Percentiles rank a stretch among this genome's conserved stretches.
phyloP scores from a whole-genome alignment of 1,284 basidiomycete genomes.

The Leccinum griseonigrum region DNA sequence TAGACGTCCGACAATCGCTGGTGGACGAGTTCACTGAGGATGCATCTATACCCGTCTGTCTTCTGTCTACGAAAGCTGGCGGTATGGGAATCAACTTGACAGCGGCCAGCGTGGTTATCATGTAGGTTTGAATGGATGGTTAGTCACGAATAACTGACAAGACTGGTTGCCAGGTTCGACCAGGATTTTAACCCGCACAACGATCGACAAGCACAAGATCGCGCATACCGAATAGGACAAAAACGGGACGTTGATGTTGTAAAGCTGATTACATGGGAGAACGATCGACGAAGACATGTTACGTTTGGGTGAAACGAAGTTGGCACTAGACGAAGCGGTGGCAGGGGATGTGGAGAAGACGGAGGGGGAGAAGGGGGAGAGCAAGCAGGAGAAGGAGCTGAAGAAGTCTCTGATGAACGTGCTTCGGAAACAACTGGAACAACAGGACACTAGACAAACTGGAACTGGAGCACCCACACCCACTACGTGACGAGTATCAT shows the following conservation, averaged over 20 bases:
- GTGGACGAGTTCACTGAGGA: slow-evolving; percentile 99
- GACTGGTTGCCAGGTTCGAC: slow-evolving; percentile 67
- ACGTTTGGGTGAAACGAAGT: slow-evolving; percentile 85
- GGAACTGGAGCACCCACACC: not conserved
- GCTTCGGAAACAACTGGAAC: slow-evolving; percentile 65
- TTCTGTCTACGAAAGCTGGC: slow-evolving; percentile 95
- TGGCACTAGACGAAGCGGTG: slow-evolving; percentile 90
- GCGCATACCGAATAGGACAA: slow-evolving; percentile 98
- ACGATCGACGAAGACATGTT: slow-evolving; percentile 98
- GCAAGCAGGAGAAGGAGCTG: slow-evolving; percentile 73
- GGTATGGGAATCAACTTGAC: slow-evolving; percentile 92
- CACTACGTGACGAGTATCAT: slow-evolving; percentile 11
- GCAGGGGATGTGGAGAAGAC: slow-evolving; percentile 66
- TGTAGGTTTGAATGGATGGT: slow-evolving; percentile 44
- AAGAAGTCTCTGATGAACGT: slow-evolving; percentile 79
- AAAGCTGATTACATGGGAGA: slow-evolving; percentile 85
- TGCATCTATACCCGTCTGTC: slow-evolving; percentile 85
- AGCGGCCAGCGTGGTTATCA: slow-evolving; percentile 90
- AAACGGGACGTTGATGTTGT: slow-evolving; percentile 89
- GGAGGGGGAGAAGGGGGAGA: slow-evolving; percentile 55
- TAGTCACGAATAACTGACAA: not conserved
- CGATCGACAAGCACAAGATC: slow-evolving; percentile 95
- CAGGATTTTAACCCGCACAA: slow-evolving; percentile 96
- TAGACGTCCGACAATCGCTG: slow-evolving; percentile 89
- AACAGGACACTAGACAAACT: slow-evolving; percentile 21